Percentiles rank a stretch among this genome's conserved stretches.
Evolutionary conservation across 805 yeast genomes (phyloP).

Genomic region (Jamesozyma jinghongensis): DNA sequence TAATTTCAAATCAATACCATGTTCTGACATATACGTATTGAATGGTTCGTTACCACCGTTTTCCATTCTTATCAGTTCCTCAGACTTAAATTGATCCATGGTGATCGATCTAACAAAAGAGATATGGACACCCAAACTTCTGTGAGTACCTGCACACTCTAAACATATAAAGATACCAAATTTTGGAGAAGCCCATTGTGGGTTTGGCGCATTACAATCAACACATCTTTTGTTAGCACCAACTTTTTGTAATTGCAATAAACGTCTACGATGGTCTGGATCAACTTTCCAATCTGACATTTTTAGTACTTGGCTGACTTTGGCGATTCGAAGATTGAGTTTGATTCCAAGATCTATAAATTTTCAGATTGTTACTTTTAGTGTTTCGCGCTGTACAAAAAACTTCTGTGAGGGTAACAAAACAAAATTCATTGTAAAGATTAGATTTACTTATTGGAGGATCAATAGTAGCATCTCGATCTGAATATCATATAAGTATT

Average conservation of each 20-base stretch:
- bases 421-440: no score
- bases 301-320: background rate
- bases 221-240: constrained; percentile 84
- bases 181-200: constrained; percentile 99
- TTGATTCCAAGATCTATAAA: background rate
- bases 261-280: constrained; percentile 81
- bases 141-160: constrained; percentile 95
- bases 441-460: no score
- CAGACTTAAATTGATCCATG: constrained; percentile 97
- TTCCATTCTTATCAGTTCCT: constrained; percentile 85
- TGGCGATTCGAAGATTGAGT: no score
- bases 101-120: constrained; percentile 95
- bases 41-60: constrained; percentile 84
- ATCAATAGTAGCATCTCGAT: no score
- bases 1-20: constrained; percentile 58
- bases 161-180: constrained; percentile 95
- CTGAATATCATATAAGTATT: no score
- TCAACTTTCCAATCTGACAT: constrained; percentile 79
- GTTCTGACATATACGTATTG: constrained; percentile 52
- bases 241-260: constrained; percentile 64
- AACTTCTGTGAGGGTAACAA: background rate
- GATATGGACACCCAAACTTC: constrained; percentile 93
- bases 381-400: background rate
- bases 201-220: constrained; percentile 92
- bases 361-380: background rate